These are phyloP conservation scores for Plasmodium cynomolgi DNA, from an alignment of 169 alveolate species.

Conservation along the genomic window DNA sequence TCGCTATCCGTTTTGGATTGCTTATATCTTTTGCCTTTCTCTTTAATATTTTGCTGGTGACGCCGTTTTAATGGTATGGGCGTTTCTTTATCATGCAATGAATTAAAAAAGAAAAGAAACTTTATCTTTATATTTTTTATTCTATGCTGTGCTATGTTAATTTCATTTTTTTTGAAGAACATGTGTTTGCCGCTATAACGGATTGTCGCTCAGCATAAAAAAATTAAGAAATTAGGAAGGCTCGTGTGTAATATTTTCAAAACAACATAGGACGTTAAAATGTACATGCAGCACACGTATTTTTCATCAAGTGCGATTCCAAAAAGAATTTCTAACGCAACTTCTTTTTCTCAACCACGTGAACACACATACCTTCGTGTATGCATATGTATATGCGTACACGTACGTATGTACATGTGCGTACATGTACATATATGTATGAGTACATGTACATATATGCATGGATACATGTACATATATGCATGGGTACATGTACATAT, in stretches of 20 bases:
- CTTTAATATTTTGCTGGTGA: not conserved
- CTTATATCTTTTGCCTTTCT: not conserved
- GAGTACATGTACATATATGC: not conserved
- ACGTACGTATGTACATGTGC: not conserved
- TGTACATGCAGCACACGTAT: constrained; percentile 5
- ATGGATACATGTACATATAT: not conserved
- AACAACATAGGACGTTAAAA: constrained; percentile 32
- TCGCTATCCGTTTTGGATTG: not conserved
- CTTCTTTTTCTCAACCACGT: constrained; percentile 8
- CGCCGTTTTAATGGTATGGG: not conserved
- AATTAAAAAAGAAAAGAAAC: not conserved
- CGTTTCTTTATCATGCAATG: not conserved
- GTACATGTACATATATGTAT: not conserved
- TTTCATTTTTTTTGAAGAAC: not conserved
- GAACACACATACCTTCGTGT: constrained; percentile 1
- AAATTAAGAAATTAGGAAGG: not conserved
- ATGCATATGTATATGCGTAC: not conserved
- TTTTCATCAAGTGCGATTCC: not conserved
- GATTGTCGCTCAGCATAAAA: constrained; percentile 4
- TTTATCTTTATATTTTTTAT: not conserved
- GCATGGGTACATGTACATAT: not conserved
- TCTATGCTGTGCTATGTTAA: not conserved
- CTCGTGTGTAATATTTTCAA: constrained; percentile 14
- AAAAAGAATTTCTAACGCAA: not conserved
- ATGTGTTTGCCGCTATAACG: constrained; percentile 11